Conservation (phyloP, 2,329 filamentous ascomycete species). For the Emydomyces testavorans region DNA sequence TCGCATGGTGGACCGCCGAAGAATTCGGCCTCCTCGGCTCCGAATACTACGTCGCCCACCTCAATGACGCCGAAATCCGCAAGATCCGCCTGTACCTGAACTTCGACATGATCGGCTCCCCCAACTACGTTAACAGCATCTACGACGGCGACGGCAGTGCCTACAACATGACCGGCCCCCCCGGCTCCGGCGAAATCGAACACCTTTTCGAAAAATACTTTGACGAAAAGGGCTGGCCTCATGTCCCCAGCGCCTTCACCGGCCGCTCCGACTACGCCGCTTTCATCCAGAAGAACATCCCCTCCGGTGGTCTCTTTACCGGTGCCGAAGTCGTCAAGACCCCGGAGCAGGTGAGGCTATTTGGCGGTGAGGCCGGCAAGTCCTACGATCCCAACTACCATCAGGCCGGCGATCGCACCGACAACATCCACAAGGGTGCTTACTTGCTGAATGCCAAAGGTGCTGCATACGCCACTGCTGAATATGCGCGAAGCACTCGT, state of each 20-base stretch:
- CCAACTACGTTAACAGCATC: slow-evolving; percentile 47
- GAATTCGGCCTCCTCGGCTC: slow-evolving; percentile 53
- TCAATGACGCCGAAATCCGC: slow-evolving; percentile 40
- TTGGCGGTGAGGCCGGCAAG: slow-evolving; percentile 58
- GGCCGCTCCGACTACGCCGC: slow-evolving; percentile 70
- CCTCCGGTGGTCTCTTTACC: slow-evolving; percentile 63
- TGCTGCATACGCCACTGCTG: slow-evolving; percentile 42
- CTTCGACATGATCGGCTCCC: slow-evolving; percentile 59
- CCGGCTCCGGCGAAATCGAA: slow-evolving; percentile 58
- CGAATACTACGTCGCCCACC: slow-evolving; percentile 44
- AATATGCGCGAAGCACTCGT: slow-evolving; percentile 46
- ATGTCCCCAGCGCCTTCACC: slow-evolving; percentile 62
- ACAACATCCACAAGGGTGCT: slow-evolving; percentile 44
- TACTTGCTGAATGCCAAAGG: slow-evolving; percentile 46
- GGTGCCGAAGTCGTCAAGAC: slow-evolving; percentile 70
- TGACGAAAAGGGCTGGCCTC: slow-evolving; percentile 48
- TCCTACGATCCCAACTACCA: slow-evolving; percentile 49
- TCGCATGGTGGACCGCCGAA: slow-evolving; percentile 54
- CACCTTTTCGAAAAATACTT: slow-evolving; percentile 60
- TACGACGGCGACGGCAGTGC: slow-evolving; percentile 48
- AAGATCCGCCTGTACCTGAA: slow-evolving; percentile 58
- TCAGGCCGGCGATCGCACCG: slow-evolving; percentile 40
- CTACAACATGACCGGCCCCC: slow-evolving; percentile 44
- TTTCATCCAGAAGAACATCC: slow-evolving; percentile 62
- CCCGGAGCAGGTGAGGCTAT: slow-evolving; percentile 50